Conservation (phyloP, 139 green algal genomes). For the Diplosphaera chodatii region DNA sequence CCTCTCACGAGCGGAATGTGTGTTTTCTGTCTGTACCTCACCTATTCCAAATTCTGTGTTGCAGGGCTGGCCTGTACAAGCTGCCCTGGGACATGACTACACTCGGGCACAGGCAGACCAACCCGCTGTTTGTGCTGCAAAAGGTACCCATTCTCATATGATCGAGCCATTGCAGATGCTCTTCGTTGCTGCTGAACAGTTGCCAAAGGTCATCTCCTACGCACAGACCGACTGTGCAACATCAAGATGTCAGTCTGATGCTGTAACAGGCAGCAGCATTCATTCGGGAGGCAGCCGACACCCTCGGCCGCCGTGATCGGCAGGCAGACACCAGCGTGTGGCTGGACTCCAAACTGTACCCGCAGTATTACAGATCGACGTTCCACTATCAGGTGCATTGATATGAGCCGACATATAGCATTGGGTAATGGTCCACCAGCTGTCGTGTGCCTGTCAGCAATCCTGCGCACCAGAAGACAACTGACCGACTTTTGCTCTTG, state of each 20-base stretch:
- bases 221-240: too few relatives aligned
- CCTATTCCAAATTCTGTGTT: background rate
- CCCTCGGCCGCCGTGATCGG: conserved; percentile 35
- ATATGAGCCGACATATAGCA: too few relatives aligned
- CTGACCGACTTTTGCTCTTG: background rate
- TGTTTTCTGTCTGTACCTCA: background rate
- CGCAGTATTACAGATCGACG: conserved; percentile 73
- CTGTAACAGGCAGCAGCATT: conserved; percentile 35
- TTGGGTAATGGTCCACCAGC: too few relatives aligned
- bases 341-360: conserved; percentile 58
- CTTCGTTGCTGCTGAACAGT: too few relatives aligned
- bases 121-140: conserved; percentile 55
- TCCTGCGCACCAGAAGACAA: background rate
- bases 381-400: conserved; percentile 77
- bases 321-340: conserved; percentile 38
- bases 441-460: too few relatives aligned
- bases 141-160: background rate
- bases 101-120: conserved; percentile 63
- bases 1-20: too few relatives aligned
- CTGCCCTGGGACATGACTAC: conserved; percentile 84
- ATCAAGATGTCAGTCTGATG: too few relatives aligned
- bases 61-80: conserved; percentile 41
- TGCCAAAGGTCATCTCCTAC: too few relatives aligned
- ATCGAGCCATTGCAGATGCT: too few relatives aligned
- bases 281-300: conserved; percentile 45